Percentiles rank a stretch among this genome's conserved stretches.
Evolutionary conservation across 2,329 filamentous ascomycete species (phyloP).

Genomic region (Fusarium pseudonygamai): DNA sequence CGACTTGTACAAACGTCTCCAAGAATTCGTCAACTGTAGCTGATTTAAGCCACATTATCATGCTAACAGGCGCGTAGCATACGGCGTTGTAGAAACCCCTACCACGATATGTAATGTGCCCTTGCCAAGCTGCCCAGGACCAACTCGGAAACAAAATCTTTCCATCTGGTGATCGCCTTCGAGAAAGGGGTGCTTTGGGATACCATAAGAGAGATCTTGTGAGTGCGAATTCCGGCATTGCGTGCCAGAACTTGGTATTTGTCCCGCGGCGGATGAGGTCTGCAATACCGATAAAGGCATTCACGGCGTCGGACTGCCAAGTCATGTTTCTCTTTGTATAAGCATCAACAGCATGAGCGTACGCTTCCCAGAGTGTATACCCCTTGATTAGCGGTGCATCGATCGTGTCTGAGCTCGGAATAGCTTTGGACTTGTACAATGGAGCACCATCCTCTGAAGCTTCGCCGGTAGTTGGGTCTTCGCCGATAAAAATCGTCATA

Average conservation of each 20-base stretch:
- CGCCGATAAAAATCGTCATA: slow-evolving; percentile 2
- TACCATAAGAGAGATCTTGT: slow-evolving; percentile 8
- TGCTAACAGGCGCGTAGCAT: background rate
- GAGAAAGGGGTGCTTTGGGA: background rate
- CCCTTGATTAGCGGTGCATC: slow-evolving; percentile 8
- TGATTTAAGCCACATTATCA: slow-evolving; percentile 1
- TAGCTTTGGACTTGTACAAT: slow-evolving; percentile 3
- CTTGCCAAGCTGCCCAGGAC: slow-evolving; percentile 26
- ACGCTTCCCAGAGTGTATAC: slow-evolving; percentile 2
- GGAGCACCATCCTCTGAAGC: background rate
- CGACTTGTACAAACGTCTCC: background rate
- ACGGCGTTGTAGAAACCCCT: slow-evolving; percentile 18
- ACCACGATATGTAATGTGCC: slow-evolving; percentile 5
- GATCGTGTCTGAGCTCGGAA: background rate
- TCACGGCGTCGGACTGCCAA: slow-evolving; percentile 20
- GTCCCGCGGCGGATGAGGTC: slow-evolving; percentile 11
- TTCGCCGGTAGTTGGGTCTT: slow-evolving; percentile 3
- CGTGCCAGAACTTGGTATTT: slow-evolving; percentile 26
- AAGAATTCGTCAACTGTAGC: background rate
- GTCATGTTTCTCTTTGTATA: slow-evolving; percentile 23
- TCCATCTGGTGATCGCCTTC: background rate
- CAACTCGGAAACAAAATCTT: slow-evolving; percentile 8
- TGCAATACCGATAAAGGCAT: slow-evolving; percentile 20
- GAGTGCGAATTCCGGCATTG: slow-evolving; percentile 13
- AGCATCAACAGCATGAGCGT: slow-evolving; percentile 4